Conservation (phyloP, 352 stramenopile genomes). For the Globisporangium solare region DNA sequence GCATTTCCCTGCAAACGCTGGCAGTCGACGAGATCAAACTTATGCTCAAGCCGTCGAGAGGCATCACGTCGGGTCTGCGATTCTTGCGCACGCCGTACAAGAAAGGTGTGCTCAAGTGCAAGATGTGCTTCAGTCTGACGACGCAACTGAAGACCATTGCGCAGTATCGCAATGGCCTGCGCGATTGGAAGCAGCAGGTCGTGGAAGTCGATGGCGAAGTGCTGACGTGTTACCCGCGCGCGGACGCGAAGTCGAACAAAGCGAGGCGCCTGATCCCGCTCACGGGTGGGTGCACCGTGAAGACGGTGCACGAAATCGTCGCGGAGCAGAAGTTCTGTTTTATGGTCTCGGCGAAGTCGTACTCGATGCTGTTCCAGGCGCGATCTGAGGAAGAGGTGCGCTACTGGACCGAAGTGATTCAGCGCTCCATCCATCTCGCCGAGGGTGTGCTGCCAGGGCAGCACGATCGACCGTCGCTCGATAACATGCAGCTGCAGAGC, state of each 20-base stretch:
- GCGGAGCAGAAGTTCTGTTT: conserved; percentile 66
- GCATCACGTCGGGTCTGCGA: conserved; percentile 35
- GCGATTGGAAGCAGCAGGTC: conserved; percentile 55
- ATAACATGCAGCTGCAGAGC: conserved; percentile 47
- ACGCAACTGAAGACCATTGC: conserved; percentile 60
- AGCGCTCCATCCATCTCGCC: conserved; percentile 65
- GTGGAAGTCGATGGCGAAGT: conserved; percentile 63
- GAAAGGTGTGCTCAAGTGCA: conserved; percentile 42
- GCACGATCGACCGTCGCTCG: conserved; percentile 27
- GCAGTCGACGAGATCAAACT: conserved; percentile 32
- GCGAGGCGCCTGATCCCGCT: conserved; percentile 41
- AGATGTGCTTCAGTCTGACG: conserved; percentile 44
- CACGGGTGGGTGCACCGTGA: conserved; percentile 43
- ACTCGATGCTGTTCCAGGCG: conserved; percentile 68
- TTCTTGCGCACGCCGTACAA: conserved; percentile 47
- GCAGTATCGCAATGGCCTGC: conserved; percentile 32
- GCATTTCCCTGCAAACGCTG: conserved; percentile 57
- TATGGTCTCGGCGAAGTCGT: conserved; percentile 48
- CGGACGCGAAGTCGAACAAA: conserved; percentile 21
- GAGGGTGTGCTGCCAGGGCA: conserved; percentile 52
- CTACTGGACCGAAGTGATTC: conserved; percentile 56
- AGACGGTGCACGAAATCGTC: conserved; percentile 58
- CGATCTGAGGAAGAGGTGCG: conserved; percentile 35
- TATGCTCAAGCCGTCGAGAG: conserved; percentile 27
- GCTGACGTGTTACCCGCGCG: conserved; percentile 38